Percentiles rank a stretch among this genome's conserved stretches.
These are phyloP conservation scores for Myxozyma lipomycoides DNA, from an alignment of 805 yeast genomes.

Conservation along the genomic window DNA sequence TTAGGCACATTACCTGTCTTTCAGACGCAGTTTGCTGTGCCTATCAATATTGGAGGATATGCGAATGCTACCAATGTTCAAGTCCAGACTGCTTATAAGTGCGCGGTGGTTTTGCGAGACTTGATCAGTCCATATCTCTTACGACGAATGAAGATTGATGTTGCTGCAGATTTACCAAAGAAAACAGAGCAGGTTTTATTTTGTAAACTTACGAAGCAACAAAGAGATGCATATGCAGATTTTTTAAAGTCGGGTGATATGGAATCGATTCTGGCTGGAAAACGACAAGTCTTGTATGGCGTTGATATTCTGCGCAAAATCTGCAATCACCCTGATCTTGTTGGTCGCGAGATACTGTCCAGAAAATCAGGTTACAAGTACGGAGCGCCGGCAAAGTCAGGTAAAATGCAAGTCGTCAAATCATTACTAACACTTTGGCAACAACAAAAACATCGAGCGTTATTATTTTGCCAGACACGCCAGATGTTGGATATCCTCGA, in stretches of 20 bases:
- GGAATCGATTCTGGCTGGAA: conserved; percentile 65
- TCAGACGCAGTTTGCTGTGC: conserved; percentile 85
- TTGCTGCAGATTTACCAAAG: conserved; percentile 89
- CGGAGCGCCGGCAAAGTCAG: conserved; percentile 57
- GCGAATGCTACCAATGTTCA: conserved; percentile 95
- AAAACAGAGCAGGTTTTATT: conserved; percentile 92
- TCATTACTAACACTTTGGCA: conserved; percentile 74
- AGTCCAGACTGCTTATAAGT: conserved; percentile 92
- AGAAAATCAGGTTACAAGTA: conserved; percentile 36
- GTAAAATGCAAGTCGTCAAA: conserved; percentile 85
- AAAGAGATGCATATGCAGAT: conserved; percentile 66
- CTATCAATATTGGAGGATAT: conserved; percentile 96
- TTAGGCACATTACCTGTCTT: conserved; percentile 93
- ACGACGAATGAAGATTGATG: conserved; percentile 85
- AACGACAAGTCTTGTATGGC: conserved; percentile 78
- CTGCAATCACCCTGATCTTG: conserved; percentile 93
- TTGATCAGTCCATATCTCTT: conserved; percentile 84
- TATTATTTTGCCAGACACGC: conserved; percentile 86
- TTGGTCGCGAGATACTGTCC: conserved; percentile 43
- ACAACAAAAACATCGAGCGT: conserved; percentile 67
- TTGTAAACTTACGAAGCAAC: conserved; percentile 76
- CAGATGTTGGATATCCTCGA: conserved; percentile 92
- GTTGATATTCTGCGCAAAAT: conserved; percentile 86
- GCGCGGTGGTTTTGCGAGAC: conserved; percentile 87
- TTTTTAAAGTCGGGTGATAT: conserved; percentile 76